phyloP scores from a whole-genome alignment of 2,329 filamentous ascomycete genomes.

The Alternaria conjuncta region DNA sequence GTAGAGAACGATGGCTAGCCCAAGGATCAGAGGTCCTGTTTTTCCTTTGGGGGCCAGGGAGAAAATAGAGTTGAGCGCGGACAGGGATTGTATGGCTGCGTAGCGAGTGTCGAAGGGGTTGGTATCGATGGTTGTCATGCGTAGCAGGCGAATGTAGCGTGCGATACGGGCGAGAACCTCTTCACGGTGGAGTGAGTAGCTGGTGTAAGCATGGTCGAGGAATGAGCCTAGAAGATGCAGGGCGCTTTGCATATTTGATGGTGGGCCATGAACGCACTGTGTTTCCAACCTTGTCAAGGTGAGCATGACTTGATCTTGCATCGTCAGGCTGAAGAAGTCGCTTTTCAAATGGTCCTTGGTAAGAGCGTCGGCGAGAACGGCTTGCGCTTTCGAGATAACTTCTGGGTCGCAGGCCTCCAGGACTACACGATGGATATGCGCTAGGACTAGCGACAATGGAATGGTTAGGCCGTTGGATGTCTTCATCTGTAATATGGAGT shows the following conservation, averaged over 20 bases:
- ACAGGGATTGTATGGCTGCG: slow-evolving; percentile 64
- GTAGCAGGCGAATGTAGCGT: slow-evolving; percentile 39
- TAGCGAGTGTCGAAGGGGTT: slow-evolving; percentile 68
- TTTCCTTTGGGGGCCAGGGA: slow-evolving; percentile 16
- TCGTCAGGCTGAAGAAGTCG: slow-evolving; percentile 27
- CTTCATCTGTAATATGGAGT: slow-evolving; percentile 21
- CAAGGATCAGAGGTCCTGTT: slow-evolving; percentile 25
- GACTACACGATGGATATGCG: slow-evolving; percentile 27
- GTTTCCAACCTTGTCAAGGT: slow-evolving; percentile 32
- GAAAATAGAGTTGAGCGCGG: slow-evolving; percentile 48
- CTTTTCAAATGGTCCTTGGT: background rate
- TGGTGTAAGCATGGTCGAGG: slow-evolving; percentile 34
- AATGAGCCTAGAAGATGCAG: slow-evolving; percentile 42
- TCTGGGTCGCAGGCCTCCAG: slow-evolving; percentile 30
- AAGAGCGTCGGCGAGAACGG: slow-evolving; percentile 32
- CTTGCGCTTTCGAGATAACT: slow-evolving; percentile 39
- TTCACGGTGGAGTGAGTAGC: slow-evolving; percentile 7
- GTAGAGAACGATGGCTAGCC: slow-evolving; percentile 54
- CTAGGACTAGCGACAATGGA: slow-evolving; percentile 27
- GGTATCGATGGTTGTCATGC: slow-evolving; percentile 39
- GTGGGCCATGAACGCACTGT: slow-evolving; percentile 35
- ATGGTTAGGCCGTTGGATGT: slow-evolving; percentile 13
- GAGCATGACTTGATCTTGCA: slow-evolving; percentile 14
- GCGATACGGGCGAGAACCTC: slow-evolving; percentile 16
- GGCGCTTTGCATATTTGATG: slow-evolving; percentile 41